Percentiles rank a stretch among this genome's conserved stretches.
Conservation (phyloP, 352 stramenopile species). For the Blastocystis hominis region DNA sequence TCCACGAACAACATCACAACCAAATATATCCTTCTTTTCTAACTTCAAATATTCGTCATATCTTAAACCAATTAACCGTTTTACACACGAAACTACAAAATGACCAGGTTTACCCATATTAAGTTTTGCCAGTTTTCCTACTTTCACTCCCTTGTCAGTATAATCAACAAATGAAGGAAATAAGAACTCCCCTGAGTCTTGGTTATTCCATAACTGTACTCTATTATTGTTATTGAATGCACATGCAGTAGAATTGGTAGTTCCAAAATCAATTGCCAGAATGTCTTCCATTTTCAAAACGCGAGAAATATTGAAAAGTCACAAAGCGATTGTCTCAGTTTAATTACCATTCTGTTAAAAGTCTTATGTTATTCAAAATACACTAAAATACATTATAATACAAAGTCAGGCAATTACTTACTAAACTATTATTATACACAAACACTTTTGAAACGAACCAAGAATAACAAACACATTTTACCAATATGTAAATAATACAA, state of each 20-base stretch:
- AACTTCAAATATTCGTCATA: not conserved
- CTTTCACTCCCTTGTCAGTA: not conserved
- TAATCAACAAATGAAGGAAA: constrained; percentile 42
- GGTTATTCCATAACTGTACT: not conserved
- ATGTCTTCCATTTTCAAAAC: no score
- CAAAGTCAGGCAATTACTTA: not conserved
- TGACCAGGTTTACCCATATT: not conserved
- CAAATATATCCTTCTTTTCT: not conserved
- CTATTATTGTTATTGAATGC: not conserved
- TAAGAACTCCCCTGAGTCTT: not conserved
- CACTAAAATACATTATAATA: no score
- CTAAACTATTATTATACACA: constrained; percentile 41
- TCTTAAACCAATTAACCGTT: not conserved
- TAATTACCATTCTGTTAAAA: no score
- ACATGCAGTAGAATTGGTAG: constrained; percentile 4
- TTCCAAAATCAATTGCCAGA: constrained; percentile 48
- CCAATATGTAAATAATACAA: not conserved
- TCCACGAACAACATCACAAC: not conserved
- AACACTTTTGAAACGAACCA: not conserved
- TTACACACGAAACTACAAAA: not conserved
- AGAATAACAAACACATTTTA: constrained; percentile 27
- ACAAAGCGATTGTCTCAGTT: no score
- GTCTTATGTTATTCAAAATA: no score
- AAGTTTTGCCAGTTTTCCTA: not conserved
- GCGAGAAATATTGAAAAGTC: no score